Base-by-base conservation (phyloP, 2,329 filamentous ascomycete species). In the Tolypocladium paradoxum region DNA sequence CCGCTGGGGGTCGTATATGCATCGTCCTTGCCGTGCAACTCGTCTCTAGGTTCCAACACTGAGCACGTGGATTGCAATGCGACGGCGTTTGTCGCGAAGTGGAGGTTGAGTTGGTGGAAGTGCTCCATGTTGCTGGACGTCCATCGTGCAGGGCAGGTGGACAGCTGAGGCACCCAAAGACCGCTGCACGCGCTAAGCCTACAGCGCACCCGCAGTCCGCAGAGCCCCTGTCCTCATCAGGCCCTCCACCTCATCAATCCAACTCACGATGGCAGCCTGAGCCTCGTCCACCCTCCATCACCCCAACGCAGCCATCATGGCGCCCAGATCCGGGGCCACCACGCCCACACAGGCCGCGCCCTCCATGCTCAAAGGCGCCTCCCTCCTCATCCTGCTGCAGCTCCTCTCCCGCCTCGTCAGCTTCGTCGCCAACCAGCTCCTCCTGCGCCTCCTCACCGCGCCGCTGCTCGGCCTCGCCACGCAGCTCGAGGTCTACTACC, bases 401-500 rank as follows among this genome's bases (percentile, higher is more conserved):
- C 77, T 99, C 58, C 78, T 78, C 46, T 96, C 92, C n/a, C 86
- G 92, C 55, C 84, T 85, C 52, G 74, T 95, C 58, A 97, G 92
- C 27, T 99, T 99, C 70, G 70, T 86, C 60, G 87, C 93, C 65
- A 99, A 97, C 71, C 92, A 99, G 69, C 68, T 95, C 37, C 81
- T 99, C 33, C 79, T 99, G 8, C 88, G 92, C 36, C 92, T 88
- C 66, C 75, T 97, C 46, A 95, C 90, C 1, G 91, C 93, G 0
- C 81, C 86, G 54, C 77, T 95, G 0, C 79, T 99, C 1, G 93
- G 92, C 6, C 77, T 95, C 6, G 87, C 91, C 2, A 86, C 91
- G 0, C 93, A 96, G 68, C 79, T 99, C 3, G 93, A 99, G 63
- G 83, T 97, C 1, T 96, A 91, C 68, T 91, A 92, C 55, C 86